Evolutionary conservation across 1,284 basidiomycete genomes (phyloP), one percentile per base, ranked within the genome.

Genomic region (Cutaneotrichosporon arboriforme): DNA sequence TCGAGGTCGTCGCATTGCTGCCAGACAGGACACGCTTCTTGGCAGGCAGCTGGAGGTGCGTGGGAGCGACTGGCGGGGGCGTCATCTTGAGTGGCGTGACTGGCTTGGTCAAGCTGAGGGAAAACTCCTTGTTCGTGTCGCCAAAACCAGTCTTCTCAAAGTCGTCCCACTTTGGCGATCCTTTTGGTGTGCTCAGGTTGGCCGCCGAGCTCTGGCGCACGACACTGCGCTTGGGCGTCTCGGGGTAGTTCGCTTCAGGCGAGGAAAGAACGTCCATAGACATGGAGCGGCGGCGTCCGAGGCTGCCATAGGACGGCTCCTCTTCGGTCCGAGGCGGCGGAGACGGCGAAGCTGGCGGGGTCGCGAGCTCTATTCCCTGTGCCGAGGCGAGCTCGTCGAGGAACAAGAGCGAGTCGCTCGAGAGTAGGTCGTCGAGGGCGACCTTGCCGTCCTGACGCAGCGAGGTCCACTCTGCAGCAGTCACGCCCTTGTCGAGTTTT

Each of bases 71-170:
- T 31, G 20, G 34, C 40, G 10, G 12, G 18, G 49, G 15, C 33
- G 26, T 10, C 15, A 38, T 20, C 8, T 36, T 31, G 21, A 15
- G 18, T 2, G 53, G 34, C 33, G 35, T 38, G 9, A 22, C 51
- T 14, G 49, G 49, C 46, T 48, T 35, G 1, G 45, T 53, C 34
- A 59, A 23, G 38, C 41, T 47, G 8, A 59, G 58, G 1, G 57
- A 55, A 21, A 55, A 49, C 14, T 50, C 50, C 31, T 36, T n/a
- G 14, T 43, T 43, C n/a, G 58, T 46, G 15, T 61, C 60, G 15
- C 58, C 54, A 40, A 66, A 66, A 12, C 64, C 64, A 10, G 44
- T 37, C 31, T 50, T 50, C 22, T 50, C 36, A 46, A 65, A 65
- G 45, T 58, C 59, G n/a, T 52, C 52, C 64, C 64, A 66, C 26